These are phyloP conservation scores for Raffaelea deltoideospora DNA, from an alignment of 2,329 filamentous ascomycete species.

Conservation along the genomic window DNA sequence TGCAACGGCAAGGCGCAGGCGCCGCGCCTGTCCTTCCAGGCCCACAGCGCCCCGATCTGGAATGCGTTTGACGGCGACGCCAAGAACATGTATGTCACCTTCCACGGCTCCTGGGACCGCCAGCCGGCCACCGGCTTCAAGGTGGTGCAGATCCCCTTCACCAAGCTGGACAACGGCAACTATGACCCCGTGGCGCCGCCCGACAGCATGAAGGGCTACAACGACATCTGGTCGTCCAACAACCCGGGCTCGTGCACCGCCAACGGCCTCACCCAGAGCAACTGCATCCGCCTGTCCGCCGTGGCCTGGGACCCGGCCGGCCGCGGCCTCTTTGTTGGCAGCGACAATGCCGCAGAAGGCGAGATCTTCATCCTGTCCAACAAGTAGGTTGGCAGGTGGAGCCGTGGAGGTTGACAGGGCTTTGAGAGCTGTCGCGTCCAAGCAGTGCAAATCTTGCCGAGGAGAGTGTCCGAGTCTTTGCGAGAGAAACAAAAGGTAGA, in stretches of 20 bases:
- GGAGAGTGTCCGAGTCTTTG: too few species aligned
- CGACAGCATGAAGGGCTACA: slow-evolving; percentile 16
- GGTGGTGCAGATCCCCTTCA: slow-evolving; percentile 16
- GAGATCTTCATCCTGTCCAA: slow-evolving; percentile 16
- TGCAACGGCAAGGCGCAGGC: slow-evolving; percentile 16
- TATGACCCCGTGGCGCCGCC: slow-evolving; percentile 16
- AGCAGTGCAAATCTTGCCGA: too few species aligned
- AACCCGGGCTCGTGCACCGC: slow-evolving; percentile 16
- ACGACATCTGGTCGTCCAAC: slow-evolving; percentile 13
- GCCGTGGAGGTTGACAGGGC: too few species aligned
- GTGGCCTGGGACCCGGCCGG: slow-evolving; percentile 19
- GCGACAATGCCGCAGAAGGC: slow-evolving; percentile 20
- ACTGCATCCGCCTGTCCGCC: slow-evolving; percentile 20
- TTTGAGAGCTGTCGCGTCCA: too few species aligned
- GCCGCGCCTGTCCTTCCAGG: slow-evolving; percentile 23
- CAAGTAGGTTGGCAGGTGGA: too few species aligned
- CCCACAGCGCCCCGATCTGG: slow-evolving; percentile 17
- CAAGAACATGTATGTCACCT: slow-evolving; percentile 18
- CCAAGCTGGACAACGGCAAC: slow-evolving; percentile 12
- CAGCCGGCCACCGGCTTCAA: slow-evolving; percentile 16
- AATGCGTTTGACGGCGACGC: slow-evolving; percentile 16
- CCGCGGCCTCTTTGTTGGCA: slow-evolving; percentile 19
- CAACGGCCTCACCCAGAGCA: slow-evolving; percentile 20
- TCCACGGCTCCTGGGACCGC: slow-evolving; percentile 17
- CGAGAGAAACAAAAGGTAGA: too few species aligned